Evolutionary conservation across 306 rosid species (phyloP), one percentile per base, ranked within the genome.

Genomic region (Prunus armeniaca): DNA sequence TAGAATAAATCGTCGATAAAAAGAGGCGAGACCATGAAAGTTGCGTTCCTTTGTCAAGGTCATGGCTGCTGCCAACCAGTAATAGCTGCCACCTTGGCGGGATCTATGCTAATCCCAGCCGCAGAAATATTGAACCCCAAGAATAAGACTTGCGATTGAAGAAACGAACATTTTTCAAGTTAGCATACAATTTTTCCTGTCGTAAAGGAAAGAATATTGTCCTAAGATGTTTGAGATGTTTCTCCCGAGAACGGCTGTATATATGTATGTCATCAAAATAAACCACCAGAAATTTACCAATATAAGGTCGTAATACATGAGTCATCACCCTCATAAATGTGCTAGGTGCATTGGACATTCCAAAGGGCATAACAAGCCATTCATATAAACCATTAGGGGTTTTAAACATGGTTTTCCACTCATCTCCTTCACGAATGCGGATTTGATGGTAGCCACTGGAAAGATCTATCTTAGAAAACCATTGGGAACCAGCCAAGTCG

Each of bases 311-410:
- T 22, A 57, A 57, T n/a, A n/a, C 28, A 57, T 3, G 30, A 57
- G 25, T 57, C 69, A 60, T 58, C 2, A 61, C 14, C 18, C 77
- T 27, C n/a, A 73, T 73, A 30, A 61, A 73, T 25, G 69, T 73
- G 25, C 7, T 46, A n/a, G 60, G 58, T 4, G 47, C 69, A 46
- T 60, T 73, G 43, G 67, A 73, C 43, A 58, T 22, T 1, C 27
- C 77, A 57, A 73, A 73, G 45, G 68, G 45, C 77, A 73, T 45
- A 20, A 58, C 68, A 22, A 58, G 56, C 65, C 77, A 73, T 5
- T 45, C 49, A 73, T 58, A 73, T 9, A 73, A 22, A 12, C 77
- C 67, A 51, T 41, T 17, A 11, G 18, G 17, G 13, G 67, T 73
- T 41, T 73, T 24, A 18, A 73, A 45, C 6, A 12, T 5, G 9